Evolutionary conservation across 352 stramenopile genomes (phyloP), one percentile per base, ranked within the genome.

Genomic region (Elongisporangium undulatum): DNA sequence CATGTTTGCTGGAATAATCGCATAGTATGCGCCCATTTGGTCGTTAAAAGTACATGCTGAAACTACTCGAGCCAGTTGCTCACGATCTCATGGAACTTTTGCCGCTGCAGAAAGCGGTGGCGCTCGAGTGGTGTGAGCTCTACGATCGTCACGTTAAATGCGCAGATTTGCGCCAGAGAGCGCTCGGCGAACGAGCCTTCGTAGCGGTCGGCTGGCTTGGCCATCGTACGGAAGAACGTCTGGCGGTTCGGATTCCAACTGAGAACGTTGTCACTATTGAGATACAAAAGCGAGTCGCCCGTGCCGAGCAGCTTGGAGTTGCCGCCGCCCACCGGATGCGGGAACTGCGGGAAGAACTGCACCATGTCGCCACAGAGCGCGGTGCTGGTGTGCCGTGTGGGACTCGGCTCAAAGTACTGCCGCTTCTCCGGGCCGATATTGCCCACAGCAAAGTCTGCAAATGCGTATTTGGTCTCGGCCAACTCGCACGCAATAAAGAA

Each of bases 221-320:
- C 66, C 20, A 71, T 72, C 0, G 71, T 70, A 34, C 69, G 75
- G 53, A 67, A 75, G 9, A 82, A 49, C 0, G 51, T 17, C 10
- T 71, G 50, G 13, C 68, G 67, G 38, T 67, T 59, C 2, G 67
- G 66, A 29, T 67, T 59, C 67, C 64, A 79, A 17, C 67, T 51
- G 13, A 55, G 17, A 63, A 49, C 1, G 12, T 75, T 64, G 61
- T 82, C 63, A 53, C 68, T 79, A 49, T 79, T 85, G 52, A 82
- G 61, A 62, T 77, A 85, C 1, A 82, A 62, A 45, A 70, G 50
- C 10, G 61, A 69, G 4, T 59, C 51, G 16, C 63, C 65, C 22
- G 59, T 52, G 26, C 6, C 29, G 2, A 50, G 51, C 15, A 53
- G 24, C 50, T 21, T 64, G 12, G 61, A 52, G 4, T 19, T 49